These are phyloP conservation scores for Sugiyamaella qingdaonensis DNA, from an alignment of 805 yeast species.

Conservation along the genomic window DNA sequence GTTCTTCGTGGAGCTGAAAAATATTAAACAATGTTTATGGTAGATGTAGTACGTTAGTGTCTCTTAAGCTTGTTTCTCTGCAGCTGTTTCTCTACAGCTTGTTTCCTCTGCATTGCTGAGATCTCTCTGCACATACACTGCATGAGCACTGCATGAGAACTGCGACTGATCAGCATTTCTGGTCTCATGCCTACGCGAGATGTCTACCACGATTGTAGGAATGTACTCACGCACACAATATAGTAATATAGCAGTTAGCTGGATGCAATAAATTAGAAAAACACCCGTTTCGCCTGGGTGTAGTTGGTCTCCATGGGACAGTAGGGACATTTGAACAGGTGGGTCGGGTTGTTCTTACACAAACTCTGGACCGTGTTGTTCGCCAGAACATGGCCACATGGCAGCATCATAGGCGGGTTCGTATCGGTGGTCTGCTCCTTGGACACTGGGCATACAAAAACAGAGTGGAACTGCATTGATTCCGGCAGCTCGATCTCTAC, in stretches of 20 bases:
- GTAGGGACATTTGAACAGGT: slow-evolving; percentile 65
- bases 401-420: slow-evolving; percentile 60
- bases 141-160: too few relatives aligned
- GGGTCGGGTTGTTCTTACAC: slow-evolving; percentile 38
- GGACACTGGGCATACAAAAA: slow-evolving; percentile 67
- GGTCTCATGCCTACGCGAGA: not conserved
- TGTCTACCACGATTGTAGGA: too few relatives aligned
- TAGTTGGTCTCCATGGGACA: slow-evolving; percentile 52
- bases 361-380: slow-evolving; percentile 49
- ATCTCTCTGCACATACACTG: too few relatives aligned
- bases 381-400: slow-evolving; percentile 63
- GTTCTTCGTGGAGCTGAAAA: too few relatives aligned
- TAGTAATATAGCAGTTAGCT: not conserved
- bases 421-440: slow-evolving; percentile 57
- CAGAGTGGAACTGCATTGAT: slow-evolving; percentile 53
- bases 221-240: too few relatives aligned
- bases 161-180: not conserved
- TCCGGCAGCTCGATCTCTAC: slow-evolving; percentile 56
- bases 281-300: slow-evolving; percentile 42
- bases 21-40: too few relatives aligned
- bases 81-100: too few relatives aligned
- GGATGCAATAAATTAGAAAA: slow-evolving; percentile 31
- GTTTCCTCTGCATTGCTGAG: too few relatives aligned
- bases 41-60: too few relatives aligned
- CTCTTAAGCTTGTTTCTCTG: too few relatives aligned